Percentiles rank a stretch among this genome's conserved stretches.
phyloP scores from a whole-genome alignment of 2,329 filamentous ascomycete species.

The Sarocladium strictum region DNA sequence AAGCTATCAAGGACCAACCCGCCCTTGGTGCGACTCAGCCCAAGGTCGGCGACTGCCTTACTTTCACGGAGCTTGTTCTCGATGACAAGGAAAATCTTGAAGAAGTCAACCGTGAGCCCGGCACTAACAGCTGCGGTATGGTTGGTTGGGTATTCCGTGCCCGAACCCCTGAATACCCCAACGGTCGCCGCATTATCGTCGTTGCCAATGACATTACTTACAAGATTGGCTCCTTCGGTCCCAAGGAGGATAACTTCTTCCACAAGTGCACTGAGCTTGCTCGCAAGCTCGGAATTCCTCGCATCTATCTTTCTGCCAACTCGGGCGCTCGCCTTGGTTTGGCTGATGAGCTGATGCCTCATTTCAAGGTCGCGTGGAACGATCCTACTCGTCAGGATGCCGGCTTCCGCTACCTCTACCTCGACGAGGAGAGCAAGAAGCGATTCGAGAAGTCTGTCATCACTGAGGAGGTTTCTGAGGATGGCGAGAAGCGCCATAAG shows the following conservation, averaged over 20 bases:
- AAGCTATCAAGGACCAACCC: constrained; percentile 67
- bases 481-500: constrained; percentile 86
- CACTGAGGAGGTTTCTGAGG: constrained; percentile 79
- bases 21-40: constrained; percentile 75
- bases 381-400: constrained; percentile 71
- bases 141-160: constrained; percentile 96
- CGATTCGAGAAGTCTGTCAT: constrained; percentile 70
- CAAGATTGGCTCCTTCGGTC: constrained; percentile 97
- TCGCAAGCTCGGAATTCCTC: constrained; percentile 87
- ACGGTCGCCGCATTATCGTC: constrained; percentile 87
- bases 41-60: constrained; percentile 81
- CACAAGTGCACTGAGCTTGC: constrained; percentile 97
- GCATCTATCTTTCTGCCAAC: constrained; percentile 97
- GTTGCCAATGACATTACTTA: constrained; percentile 99
- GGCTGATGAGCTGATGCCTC: constrained; percentile 91
- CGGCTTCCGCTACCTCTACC: constrained; percentile 96
- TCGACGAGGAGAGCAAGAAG: constrained; percentile 80
- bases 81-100: constrained; percentile 89
- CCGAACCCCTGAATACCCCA: constrained; percentile 90
- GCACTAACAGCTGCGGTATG: constrained; percentile 96
- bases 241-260: constrained; percentile 96
- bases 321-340: constrained; percentile 96
- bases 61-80: constrained; percentile 88
- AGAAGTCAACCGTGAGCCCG: constrained; percentile 90
- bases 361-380: constrained; percentile 98